Evolutionary conservation across 768 basidiomycete species (phyloP).

Genomic region (Rhizopogon vesiculosus): DNA sequence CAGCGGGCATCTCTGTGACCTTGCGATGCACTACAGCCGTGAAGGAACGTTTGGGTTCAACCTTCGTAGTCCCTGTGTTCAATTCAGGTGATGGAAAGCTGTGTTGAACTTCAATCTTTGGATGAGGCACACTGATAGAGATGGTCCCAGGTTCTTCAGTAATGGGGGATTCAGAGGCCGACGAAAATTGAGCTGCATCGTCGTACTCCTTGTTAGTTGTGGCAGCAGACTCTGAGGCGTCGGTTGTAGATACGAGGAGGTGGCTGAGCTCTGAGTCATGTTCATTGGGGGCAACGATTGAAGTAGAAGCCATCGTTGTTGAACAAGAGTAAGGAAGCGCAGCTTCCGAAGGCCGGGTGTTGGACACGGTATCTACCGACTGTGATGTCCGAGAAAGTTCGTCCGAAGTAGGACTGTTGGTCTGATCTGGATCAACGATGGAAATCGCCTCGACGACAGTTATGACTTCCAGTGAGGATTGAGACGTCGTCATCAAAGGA

Average conservation of each 20-base stretch:
- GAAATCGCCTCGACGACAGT: background rate
- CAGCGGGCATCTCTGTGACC: constrained; percentile 32
- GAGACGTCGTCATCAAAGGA: background rate
- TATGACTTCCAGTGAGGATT: background rate
- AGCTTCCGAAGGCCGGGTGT: background rate
- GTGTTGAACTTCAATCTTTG: constrained; percentile 1
- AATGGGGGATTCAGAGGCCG: background rate
- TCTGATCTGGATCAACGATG: background rate
- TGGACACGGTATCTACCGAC: background rate
- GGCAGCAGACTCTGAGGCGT: no score
- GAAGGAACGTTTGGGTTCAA: constrained; percentile 31
- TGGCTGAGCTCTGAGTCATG: background rate
- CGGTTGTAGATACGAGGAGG: background rate
- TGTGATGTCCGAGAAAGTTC: background rate
- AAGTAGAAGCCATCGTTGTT: background rate
- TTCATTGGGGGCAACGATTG: background rate
- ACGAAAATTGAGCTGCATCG: background rate
- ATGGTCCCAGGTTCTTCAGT: background rate
- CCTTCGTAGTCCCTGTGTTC: background rate
- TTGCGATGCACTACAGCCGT: constrained; percentile 57
- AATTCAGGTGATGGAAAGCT: constrained; percentile 8
- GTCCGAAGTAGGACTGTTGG: background rate
- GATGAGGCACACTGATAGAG: constrained; percentile 2
- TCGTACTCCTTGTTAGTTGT: background rate
- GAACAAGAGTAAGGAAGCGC: background rate